Base-by-base conservation (phyloP, 2,329 filamentous ascomycete species). In the Graphilbum sp. region DNA sequence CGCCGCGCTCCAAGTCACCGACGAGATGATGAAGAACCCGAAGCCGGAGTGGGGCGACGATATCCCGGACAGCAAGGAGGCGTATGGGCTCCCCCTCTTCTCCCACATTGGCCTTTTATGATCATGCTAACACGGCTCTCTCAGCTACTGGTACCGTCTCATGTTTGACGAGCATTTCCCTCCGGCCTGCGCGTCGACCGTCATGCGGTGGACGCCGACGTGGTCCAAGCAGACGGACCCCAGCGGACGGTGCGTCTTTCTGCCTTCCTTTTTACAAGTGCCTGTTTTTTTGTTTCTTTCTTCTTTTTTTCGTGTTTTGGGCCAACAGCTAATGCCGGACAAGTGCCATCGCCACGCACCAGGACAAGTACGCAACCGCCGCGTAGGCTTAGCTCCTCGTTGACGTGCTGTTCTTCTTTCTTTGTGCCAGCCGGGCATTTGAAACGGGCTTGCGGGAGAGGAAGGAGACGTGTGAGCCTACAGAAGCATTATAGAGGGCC, bases 131-230 rank as follows among this genome's bases (percentile, higher is more conserved):
- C 15, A n/a, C 27, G n/a, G 13, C 32, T 32, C 6, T 7, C 31
- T 19, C 32, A 80, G 76, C 34, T 92, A 94, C 70, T 98, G 90
- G 90, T 98, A 98, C 66, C 79, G 90, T 52, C 71, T 66, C 57
- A 96, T 98, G 88, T 98, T 96, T 57, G 90, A 98, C 59, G 88
- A 98, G 70, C 88, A 92, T 62, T 98, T 96, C 73, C 90, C 90
- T 34, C 72, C 78, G 40, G 79, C 79, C 54, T 96, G 88, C 56
- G 92, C 90, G 9, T 78, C 74, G 42, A 98, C 90, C 8, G 90
- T 98, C 38, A 81, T 84, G 82, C 72, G 90, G 54, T 98, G 90
- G 92, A 86, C 83, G 41, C 90, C 90, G 21, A 98, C 83, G 29
- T 98, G 90, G 90, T 93, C 84, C 40, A 82, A 94, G 59, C 86